Evolutionary conservation across 2,329 filamentous ascomycete genomes (phyloP).

Genomic region (Aspergillus nomiae): DNA sequence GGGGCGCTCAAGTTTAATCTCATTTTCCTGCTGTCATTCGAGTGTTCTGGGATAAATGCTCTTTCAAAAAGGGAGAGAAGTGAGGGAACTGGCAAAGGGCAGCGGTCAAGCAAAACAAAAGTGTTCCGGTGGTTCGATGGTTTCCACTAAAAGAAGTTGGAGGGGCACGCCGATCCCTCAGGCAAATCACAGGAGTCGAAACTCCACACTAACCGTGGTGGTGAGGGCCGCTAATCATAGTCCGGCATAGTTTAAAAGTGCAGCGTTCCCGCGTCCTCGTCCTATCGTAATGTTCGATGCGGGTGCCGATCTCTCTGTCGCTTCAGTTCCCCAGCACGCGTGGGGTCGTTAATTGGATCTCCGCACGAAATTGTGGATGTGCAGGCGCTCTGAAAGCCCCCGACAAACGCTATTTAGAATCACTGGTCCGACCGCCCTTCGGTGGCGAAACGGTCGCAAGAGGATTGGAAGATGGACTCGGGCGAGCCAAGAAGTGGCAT

Average conservation of each 20-base stretch:
- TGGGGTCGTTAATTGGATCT: background rate
- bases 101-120: slow-evolving; percentile 10
- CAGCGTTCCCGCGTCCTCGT: background rate
- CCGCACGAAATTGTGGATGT: no score
- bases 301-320: background rate
- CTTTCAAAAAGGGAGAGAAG: background rate
- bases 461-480: background rate
- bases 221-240: no score
- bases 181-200: slow-evolving; percentile 1
- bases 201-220: background rate
- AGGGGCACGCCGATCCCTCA: background rate
- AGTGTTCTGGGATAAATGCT: background rate
- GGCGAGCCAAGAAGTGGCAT: background rate
- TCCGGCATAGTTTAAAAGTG: background rate
- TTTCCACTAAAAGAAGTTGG: background rate
- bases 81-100: background rate
- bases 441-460: background rate
- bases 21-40: slow-evolving; percentile 19
- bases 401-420: background rate
- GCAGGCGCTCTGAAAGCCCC: no score
- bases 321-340: background rate
- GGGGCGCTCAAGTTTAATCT: slow-evolving; percentile 33
- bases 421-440: background rate
- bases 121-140: no score
- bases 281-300: background rate